Conservation (phyloP, 352 stramenopile genomes). For the Aphanomyces stellatus region DNA sequence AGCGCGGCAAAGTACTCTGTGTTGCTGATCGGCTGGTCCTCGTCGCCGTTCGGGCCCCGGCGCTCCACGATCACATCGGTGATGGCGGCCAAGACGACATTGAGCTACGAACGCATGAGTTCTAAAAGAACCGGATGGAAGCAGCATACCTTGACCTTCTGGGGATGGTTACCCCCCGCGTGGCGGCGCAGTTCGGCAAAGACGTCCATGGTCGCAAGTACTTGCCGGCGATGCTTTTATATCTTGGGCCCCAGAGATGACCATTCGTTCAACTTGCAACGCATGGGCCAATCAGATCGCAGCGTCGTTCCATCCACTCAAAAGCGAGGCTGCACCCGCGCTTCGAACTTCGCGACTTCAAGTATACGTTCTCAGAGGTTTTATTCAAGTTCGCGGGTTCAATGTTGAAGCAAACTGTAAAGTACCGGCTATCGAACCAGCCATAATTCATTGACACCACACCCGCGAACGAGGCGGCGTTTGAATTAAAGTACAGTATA, state of each 20-base stretch:
- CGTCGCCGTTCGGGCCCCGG: slow-evolving; percentile 23
- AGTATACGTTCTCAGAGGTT: background rate
- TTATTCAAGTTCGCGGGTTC: background rate
- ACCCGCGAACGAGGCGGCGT: no score
- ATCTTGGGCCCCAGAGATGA: background rate
- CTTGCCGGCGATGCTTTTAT: background rate
- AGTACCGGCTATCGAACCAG: no score
- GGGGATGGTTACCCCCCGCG: slow-evolving; percentile 58
- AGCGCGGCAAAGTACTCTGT: slow-evolving; percentile 84
- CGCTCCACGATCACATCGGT: slow-evolving; percentile 78
- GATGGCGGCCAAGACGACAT: slow-evolving; percentile 75
- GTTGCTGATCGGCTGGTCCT: slow-evolving; percentile 37
- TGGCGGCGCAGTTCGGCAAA: slow-evolving; percentile 76
- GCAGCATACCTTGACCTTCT: slow-evolving; percentile 59
- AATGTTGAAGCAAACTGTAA: background rate
- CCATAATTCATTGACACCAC: no score
- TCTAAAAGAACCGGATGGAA: background rate
- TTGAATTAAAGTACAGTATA: background rate
- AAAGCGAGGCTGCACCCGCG: background rate
- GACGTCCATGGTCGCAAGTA: slow-evolving; percentile 2
- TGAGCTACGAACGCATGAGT: slow-evolving; percentile 32
- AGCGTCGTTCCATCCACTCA: background rate
- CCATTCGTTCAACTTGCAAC: background rate
- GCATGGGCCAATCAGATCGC: background rate
- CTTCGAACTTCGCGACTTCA: background rate